Conservation (phyloP, 1,284 basidiomycete genomes). For the Apiotrichum montevideense region DNA sequence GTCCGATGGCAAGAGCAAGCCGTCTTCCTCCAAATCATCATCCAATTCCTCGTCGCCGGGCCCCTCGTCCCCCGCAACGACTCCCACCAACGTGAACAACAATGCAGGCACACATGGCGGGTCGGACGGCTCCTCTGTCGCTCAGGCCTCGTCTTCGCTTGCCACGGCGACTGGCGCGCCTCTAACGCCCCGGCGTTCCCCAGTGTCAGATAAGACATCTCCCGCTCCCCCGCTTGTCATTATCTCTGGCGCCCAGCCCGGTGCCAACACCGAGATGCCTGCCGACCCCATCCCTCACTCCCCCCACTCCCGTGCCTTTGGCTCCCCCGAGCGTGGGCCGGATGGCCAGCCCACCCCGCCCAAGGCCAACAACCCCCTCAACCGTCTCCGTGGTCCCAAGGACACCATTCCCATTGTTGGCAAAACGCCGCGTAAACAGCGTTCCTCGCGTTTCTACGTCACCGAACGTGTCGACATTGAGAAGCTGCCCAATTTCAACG, state of each 20-base stretch:
- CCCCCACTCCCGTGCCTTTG: constrained; percentile 46
- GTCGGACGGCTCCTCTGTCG: background rate
- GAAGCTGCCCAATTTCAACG: constrained; percentile 85
- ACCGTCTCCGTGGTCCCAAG: constrained; percentile 55
- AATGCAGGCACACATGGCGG: background rate
- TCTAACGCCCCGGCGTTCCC: constrained; percentile 39
- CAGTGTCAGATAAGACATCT: constrained; percentile 45
- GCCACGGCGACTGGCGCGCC: constrained; percentile 35
- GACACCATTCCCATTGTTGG: constrained; percentile 92
- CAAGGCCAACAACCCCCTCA: constrained; percentile 49
- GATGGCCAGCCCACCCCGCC: constrained; percentile 47
- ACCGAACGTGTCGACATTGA: constrained; percentile 96
- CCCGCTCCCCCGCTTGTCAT: constrained; percentile 79
- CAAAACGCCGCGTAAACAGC: constrained; percentile 90
- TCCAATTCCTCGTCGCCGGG: constrained; percentile 27
- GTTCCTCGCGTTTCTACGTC: constrained; percentile 91
- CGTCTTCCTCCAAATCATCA: constrained; percentile 48
- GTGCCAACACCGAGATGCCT: constrained; percentile 54
- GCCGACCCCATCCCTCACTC: constrained; percentile 56
- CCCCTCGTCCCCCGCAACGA: constrained; percentile 18
- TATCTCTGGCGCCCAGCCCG: constrained; percentile 56
- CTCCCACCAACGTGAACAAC: constrained; percentile 1
- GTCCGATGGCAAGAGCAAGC: constrained; percentile 40
- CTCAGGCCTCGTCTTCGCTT: background rate
- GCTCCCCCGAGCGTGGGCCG: constrained; percentile 38